Conservation (phyloP, 768 basidiomycete species). For the Dioszegia aurantiaca region DNA sequence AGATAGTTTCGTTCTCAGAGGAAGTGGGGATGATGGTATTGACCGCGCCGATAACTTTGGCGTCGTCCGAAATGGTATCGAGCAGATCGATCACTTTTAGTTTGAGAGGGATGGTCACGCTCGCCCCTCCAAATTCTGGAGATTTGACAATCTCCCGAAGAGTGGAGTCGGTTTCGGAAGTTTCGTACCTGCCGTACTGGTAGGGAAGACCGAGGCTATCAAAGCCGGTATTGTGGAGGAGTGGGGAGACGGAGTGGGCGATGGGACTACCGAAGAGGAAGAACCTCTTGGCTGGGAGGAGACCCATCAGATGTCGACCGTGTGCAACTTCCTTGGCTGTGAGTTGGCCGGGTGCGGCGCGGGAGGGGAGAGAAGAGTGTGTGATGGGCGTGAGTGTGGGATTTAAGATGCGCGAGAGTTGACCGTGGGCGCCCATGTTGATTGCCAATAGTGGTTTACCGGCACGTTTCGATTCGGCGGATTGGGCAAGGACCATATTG, state of each 20-base stretch:
- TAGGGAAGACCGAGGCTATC: slow-evolving; percentile 77
- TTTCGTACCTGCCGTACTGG: slow-evolving; percentile 74
- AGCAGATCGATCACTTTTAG: slow-evolving; percentile 80
- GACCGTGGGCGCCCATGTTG: slow-evolving; percentile 84
- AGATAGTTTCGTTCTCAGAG: slow-evolving; percentile 53
- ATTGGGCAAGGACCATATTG: slow-evolving; percentile 74
- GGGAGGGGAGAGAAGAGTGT: slow-evolving; percentile 76
- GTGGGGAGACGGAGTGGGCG: slow-evolving; percentile 82
- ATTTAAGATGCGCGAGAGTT: slow-evolving; percentile 86
- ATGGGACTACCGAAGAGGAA: slow-evolving; percentile 90
- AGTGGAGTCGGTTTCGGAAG: slow-evolving; percentile 62
- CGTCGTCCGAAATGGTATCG: slow-evolving; percentile 74
- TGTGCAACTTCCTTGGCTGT: slow-evolving; percentile 80
- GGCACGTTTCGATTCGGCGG: slow-evolving; percentile 60
- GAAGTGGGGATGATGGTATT: slow-evolving; percentile 77
- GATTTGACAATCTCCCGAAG: slow-evolving; percentile 64
- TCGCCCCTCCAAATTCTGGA: slow-evolving; percentile 86
- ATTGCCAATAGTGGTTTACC: slow-evolving; percentile 86
- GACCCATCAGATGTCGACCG: slow-evolving; percentile 75
- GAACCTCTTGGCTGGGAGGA: slow-evolving; percentile 69
- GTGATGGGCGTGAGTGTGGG: slow-evolving; percentile 82
- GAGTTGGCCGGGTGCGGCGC: slow-evolving; percentile 91
- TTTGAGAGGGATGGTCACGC: slow-evolving; percentile 95
- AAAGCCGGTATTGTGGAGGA: slow-evolving; percentile 87
- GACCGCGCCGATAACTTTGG: slow-evolving; percentile 83